Base-by-base conservation (phyloP, 192 early-diverging fungal species). In the Mortierella alpina region DNA sequence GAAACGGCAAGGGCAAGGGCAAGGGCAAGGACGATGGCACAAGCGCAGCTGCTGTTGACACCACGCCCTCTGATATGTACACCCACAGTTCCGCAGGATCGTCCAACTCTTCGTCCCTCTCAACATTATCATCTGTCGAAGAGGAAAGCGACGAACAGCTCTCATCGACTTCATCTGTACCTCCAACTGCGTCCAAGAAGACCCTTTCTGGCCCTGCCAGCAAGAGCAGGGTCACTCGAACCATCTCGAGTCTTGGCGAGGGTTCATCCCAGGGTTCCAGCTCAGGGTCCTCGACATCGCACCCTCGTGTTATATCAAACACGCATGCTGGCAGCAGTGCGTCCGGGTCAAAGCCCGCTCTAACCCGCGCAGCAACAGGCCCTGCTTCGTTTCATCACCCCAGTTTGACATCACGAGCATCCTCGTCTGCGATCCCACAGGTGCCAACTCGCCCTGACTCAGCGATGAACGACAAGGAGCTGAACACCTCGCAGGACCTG, bases 1-100 rank as follows among this genome's bases (percentile, higher is more conserved):
- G 64, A 52, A 72, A 56, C 6, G 71, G 71, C 45, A 73, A 64
- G 60, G 70, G 62, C 22, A 68, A 68, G 55, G 57, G 67, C 47
- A 69, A 50, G 31, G 46, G 44, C 44, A 9, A 2, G 20, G 14
- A 39, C 31, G 49, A 31, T 8, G 45, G 59, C 52, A 23, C 18
- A 1, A 72, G 12, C 2, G 23, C 18, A 22, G 40, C 41, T 5
- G 6, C 66, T 9, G 39, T 54, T 14, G 15, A 20, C 12, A 20
- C 61, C 61, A 63, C 46, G 8, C 41, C 70, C 2, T 75, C 73
- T 5, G 53, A 68, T 22, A 41, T 68, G 46, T 75, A 75, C 47
- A 50, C 65, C 51, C 51, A 59, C 14, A 41, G 59, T 11, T 61
- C 45, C 17, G 22, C 65, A 12, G 14, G 66, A 53, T 75, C 73